Percentiles rank a stretch among this genome's conserved stretches.
These are phyloP conservation scores for Penstemon davidsonii DNA, from an alignment of 257 asterid species.

Conservation along the genomic window DNA sequence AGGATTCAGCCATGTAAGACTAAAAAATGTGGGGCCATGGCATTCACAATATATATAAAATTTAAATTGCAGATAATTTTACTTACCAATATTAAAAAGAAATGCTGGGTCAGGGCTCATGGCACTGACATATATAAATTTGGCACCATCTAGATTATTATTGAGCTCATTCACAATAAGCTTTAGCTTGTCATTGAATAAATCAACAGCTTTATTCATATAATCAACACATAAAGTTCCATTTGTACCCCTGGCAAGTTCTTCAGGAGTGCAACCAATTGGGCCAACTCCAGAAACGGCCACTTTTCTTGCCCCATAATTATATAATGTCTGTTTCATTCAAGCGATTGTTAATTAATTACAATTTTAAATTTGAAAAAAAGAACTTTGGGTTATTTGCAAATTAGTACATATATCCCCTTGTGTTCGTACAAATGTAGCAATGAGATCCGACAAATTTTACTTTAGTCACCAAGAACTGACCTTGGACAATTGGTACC, in stretches of 20 bases:
- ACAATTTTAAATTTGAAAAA: not conserved
- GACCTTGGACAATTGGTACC: too few species aligned
- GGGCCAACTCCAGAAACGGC: constrained; percentile 33
- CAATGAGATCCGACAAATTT: too few species aligned
- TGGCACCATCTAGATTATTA: constrained; percentile 17
- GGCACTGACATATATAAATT: constrained; percentile 25
- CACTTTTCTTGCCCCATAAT: constrained; percentile 45
- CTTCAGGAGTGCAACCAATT: constrained; percentile 42
- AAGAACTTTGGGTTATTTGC: too few species aligned
- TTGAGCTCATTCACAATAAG: constrained; percentile 31
- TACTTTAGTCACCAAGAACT: too few species aligned
- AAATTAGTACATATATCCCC: too few species aligned
- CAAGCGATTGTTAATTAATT: not conserved
- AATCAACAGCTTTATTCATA: constrained; percentile 30
- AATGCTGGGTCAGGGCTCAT: not conserved
- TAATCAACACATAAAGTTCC: constrained; percentile 18
- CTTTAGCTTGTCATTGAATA: constrained; percentile 37
- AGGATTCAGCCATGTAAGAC: too few species aligned
- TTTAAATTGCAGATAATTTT: not conserved
- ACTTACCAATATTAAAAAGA: constrained; percentile 28
- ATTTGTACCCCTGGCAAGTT: not conserved
- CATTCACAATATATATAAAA: too few species aligned
- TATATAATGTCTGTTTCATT: constrained; percentile 37
- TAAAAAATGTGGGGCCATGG: too few species aligned
- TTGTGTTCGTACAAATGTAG: too few species aligned